Evolutionary conservation across 1,284 basidiomycete species (phyloP).

Genomic region (Cutaneotrichosporon spelunceum): DNA sequence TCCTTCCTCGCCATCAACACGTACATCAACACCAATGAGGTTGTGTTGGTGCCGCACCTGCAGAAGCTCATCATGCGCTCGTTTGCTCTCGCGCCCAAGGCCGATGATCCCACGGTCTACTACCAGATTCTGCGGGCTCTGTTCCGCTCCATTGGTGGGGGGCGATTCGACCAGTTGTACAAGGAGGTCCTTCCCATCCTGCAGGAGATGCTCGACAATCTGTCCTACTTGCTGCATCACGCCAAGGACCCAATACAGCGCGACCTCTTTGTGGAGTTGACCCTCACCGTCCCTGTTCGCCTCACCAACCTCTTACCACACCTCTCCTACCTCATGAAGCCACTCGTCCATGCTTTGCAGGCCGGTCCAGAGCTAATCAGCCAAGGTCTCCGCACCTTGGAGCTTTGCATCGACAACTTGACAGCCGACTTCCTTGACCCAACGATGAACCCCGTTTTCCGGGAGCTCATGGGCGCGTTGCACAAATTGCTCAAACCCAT

Average conservation of each 20-base stretch:
- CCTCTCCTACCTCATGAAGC: constrained; percentile 94
- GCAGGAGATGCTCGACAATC: constrained; percentile 93
- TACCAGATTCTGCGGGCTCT: constrained; percentile 90
- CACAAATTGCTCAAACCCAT: constrained; percentile 86
- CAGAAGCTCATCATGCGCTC: constrained; percentile 95
- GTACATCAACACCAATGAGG: constrained; percentile 78
- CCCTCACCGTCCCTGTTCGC: constrained; percentile 92
- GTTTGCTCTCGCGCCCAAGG: constrained; percentile 88
- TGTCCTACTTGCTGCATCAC: constrained; percentile 84
- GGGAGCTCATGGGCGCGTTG: constrained; percentile 92
- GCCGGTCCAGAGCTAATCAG: constrained; percentile 86
- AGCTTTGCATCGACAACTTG: constrained; percentile 99
- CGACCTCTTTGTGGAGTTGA: constrained; percentile 95
- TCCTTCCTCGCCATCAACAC: constrained; percentile 85
- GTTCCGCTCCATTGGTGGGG: constrained; percentile 97
- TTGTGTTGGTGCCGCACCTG: constrained; percentile 86
- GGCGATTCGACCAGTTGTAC: constrained; percentile 91
- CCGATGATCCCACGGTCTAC: constrained; percentile 86
- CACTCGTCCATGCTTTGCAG: constrained; percentile 84
- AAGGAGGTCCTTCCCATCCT: constrained; percentile 94
- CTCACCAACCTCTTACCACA: constrained; percentile 95
- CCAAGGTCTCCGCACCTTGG: constrained; percentile 93
- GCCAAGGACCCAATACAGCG: constrained; percentile 67
- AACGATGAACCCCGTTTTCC: constrained; percentile 84
- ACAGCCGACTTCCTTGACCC: constrained; percentile 98